Evolutionary conservation across 352 stramenopile species (phyloP), one percentile per base, ranked within the genome.

Genomic region (Thraustochytrium sp.): DNA sequence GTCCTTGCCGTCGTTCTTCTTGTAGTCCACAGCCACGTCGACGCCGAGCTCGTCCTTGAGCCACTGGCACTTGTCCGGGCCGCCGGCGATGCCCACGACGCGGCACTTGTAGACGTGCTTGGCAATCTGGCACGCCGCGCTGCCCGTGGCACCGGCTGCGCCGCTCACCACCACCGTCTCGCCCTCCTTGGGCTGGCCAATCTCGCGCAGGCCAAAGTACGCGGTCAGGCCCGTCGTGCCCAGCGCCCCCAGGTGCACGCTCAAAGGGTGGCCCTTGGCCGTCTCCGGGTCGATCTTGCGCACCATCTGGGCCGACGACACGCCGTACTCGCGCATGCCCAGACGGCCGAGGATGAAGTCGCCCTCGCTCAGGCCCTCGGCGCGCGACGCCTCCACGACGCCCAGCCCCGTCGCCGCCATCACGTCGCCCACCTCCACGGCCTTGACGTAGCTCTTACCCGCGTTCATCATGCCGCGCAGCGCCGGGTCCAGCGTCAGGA

Each of bases 11-110:
- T 82, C 72, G 1, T 44, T 26, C 9, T 78, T 37, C 76, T 86
- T 86, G 54, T 86, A 85, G 38, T 82, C 62, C 44, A 91, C 72
- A 2, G 83, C 86, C 37, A 38, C 86, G 85, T 90, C 88, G 0
- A 87, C 72, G 73, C 63, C 48, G 3, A 89, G 34, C 40, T 85
- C 36, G 0, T 89, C 65, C n/a, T 78, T 46, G 0, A 90, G 49
- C 73, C 62, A 59, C 51, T 75, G 34, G 21, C 61, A 75, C 63
- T 90, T 91, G 5, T 80, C 48, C 0, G 55, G 31, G 3, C 85
- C 86, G 61, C 88, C 88, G n/a, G 87, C 87, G 75, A 90, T 77
- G 31, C 87, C 88, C 55, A 91, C 64, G 0, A 91, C 87, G n/a
- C 68, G 42, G 40, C 55, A 26, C 16, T 73, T 84, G 46, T 77